Percentiles rank a stretch among this genome's conserved stretches.
phyloP scores from a whole-genome alignment of 2,329 filamentous ascomycete genomes.

The Fusarium subtropicale region DNA sequence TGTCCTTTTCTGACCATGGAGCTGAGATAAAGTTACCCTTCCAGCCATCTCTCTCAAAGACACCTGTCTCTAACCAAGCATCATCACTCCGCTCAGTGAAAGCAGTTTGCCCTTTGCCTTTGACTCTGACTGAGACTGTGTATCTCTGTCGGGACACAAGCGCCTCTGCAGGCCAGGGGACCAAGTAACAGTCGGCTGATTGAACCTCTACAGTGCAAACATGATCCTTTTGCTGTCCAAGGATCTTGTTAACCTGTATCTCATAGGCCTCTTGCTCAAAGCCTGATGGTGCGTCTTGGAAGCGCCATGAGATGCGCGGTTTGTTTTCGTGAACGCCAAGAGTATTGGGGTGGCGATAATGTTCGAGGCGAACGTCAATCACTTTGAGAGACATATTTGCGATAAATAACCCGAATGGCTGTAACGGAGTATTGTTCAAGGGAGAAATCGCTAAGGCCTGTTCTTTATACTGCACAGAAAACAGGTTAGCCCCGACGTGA shows the following conservation, averaged over 20 bases:
- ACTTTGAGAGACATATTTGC: constrained; percentile 23
- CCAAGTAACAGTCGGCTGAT: constrained; percentile 17
- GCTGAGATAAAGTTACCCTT: constrained; percentile 28
- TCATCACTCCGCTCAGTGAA: constrained; percentile 30
- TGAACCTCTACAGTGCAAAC: not conserved
- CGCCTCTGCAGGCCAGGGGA: constrained; percentile 22
- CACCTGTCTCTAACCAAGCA: constrained; percentile 26
- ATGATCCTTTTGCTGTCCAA: not conserved
- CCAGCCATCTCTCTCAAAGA: constrained; percentile 31
- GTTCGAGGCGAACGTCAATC: constrained; percentile 32
- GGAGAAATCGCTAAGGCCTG: no score
- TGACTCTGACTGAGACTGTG: constrained; percentile 9
- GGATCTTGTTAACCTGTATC: constrained; percentile 5
- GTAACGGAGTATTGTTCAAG: not conserved
- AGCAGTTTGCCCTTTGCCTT: constrained; percentile 8
- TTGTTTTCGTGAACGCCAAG: constrained; percentile 32
- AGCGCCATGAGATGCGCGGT: constrained; percentile 38
- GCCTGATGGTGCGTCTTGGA: constrained; percentile 21
- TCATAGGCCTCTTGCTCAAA: constrained; percentile 37
- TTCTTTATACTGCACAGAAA: not conserved
- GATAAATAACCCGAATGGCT: not conserved
- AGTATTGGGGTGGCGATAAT: constrained; percentile 28
- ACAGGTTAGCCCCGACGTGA: not conserved
- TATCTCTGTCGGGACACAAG: constrained; percentile 30
- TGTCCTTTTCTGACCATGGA: constrained; percentile 30